Conservation (phyloP, 2,329 filamentous ascomycete species). For the Talaromyces marneffei region DNA sequence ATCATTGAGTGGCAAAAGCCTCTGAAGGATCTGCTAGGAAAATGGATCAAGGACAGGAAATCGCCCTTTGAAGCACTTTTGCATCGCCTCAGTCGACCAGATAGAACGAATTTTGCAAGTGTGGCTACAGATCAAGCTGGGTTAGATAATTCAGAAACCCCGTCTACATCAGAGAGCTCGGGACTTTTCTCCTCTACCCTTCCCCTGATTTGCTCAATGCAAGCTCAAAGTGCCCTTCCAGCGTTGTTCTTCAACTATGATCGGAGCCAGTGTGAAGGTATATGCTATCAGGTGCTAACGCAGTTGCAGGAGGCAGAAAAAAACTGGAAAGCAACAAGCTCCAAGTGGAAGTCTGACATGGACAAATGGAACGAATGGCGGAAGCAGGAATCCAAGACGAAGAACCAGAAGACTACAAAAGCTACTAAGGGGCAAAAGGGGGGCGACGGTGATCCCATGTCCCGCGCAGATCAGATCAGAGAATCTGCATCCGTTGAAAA, state of each 20-base stretch:
- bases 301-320: neutral
- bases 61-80: neutral
- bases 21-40: neutral
- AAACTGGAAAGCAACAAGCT: neutral
- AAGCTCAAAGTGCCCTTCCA: slow-evolving; percentile 60
- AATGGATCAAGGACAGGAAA: neutral
- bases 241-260: slow-evolving; percentile 76
- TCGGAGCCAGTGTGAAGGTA: slow-evolving; percentile 57
- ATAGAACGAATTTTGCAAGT: neutral
- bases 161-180: neutral
- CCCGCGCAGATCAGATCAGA: neutral
- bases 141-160: neutral
- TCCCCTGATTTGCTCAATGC: slow-evolving; percentile 41
- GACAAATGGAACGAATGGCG: slow-evolving; percentile 38
- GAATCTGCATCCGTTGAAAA: slow-evolving; percentile 34
- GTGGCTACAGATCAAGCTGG: neutral
- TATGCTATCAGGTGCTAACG: slow-evolving; percentile 24
- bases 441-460: neutral
- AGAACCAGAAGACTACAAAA: neutral
- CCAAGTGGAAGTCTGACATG: slow-evolving; percentile 1
- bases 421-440: neutral
- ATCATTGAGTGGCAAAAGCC: neutral
- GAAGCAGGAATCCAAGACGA: slow-evolving; percentile 22
- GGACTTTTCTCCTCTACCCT: slow-evolving; percentile 38
- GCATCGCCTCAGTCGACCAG: neutral